Conservation (phyloP, 768 basidiomycete species). For the Xanthoconium stramineum region DNA sequence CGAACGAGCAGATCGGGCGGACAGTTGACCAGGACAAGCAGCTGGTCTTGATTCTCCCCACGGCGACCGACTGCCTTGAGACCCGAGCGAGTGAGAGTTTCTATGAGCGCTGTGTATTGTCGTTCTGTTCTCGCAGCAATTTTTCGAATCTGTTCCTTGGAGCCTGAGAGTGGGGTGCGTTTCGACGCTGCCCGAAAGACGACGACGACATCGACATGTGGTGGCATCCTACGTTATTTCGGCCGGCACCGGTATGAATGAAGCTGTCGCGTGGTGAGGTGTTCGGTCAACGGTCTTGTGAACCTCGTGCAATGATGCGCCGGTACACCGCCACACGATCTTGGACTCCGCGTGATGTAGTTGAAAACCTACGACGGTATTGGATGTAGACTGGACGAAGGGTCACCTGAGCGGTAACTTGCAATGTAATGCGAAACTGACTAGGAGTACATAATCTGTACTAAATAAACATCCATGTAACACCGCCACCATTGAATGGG, state of each 20-base stretch:
- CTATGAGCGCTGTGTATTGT: slow-evolving; percentile 65
- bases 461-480: no score
- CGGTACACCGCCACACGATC: no score
- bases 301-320: no score
- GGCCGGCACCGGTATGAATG: not conserved
- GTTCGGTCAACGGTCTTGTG: no score
- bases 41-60: slow-evolving; percentile 72
- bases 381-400: no score
- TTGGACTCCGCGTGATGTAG: no score
- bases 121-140: slow-evolving; percentile 62
- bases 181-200: slow-evolving; percentile 56
- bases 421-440: no score
- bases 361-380: no score
- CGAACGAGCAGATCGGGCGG: slow-evolving; percentile 56
- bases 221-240: slow-evolving; percentile 35
- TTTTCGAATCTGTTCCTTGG: slow-evolving; percentile 61
- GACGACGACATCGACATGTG: slow-evolving; percentile 71
- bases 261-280: not conserved
- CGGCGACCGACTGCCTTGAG: slow-evolving; percentile 70
- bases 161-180: slow-evolving; percentile 36
- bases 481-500: no score
- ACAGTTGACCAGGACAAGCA: slow-evolving; percentile 75
- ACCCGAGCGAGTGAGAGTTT: slow-evolving; percentile 58
- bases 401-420: no score
- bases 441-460: no score